Percentiles rank a stretch among this genome's conserved stretches.
Evolutionary conservation across 2,329 filamentous ascomycete species (phyloP).

Genomic region (Beauveria sp.): DNA sequence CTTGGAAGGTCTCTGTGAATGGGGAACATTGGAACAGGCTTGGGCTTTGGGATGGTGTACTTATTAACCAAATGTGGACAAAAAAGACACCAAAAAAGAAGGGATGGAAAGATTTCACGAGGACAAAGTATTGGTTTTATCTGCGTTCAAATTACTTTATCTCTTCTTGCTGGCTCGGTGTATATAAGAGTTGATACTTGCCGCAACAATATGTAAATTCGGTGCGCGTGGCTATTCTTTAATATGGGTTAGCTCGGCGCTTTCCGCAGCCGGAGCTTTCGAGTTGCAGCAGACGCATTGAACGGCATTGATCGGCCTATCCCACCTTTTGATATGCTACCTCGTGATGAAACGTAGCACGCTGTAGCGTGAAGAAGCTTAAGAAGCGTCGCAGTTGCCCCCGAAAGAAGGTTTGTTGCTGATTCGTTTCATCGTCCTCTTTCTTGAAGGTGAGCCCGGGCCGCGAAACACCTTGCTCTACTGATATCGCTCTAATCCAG

Average conservation of each 20-base stretch:
- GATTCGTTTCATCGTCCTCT: too few relatives aligned
- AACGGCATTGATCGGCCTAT: not conserved
- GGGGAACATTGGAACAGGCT: not conserved
- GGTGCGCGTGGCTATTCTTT: not conserved
- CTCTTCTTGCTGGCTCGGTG: not conserved
- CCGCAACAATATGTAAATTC: not conserved
- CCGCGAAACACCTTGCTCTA: too few relatives aligned
- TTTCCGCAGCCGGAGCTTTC: not conserved
- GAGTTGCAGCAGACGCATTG: not conserved
- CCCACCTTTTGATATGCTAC: not conserved
- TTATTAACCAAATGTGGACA: not conserved
- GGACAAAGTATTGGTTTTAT: not conserved
- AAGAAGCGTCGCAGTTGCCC: not conserved
- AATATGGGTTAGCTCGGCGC: too few relatives aligned
- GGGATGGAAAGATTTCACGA: not conserved
- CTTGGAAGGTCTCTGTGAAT: not conserved
- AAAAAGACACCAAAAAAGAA: not conserved
- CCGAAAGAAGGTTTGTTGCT: not conserved
- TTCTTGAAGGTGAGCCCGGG: too few relatives aligned
- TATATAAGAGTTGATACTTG: not conserved
- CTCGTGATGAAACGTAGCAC: not conserved
- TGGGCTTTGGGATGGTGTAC: not conserved
- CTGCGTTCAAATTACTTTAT: not conserved
- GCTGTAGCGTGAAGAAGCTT: not conserved
- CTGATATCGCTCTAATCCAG: not conserved